Evolutionary conservation across 345 rosid species (phyloP), one percentile per base, ranked within the genome.

Genomic region (Salix dunnii): DNA sequence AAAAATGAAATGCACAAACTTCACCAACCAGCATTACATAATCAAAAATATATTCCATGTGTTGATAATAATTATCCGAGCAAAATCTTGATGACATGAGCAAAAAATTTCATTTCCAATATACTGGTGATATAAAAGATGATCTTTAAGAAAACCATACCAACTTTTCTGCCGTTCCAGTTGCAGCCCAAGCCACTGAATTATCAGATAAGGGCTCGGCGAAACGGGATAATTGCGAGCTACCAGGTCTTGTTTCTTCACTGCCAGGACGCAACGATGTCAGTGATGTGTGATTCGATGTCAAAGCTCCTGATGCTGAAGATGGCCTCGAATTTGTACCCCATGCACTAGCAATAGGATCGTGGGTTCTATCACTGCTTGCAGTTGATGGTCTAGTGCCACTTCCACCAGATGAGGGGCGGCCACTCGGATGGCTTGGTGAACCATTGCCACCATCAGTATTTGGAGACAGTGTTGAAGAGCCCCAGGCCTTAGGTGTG

Each of bases 161-260:
- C 97, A 84, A 81, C 74, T 86, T 90, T 78, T 89, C 97, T 25
- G 84, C 81, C 3, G 81, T 82, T 70, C 86, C 90, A 78, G 78
- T 74, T 51, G 84, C 83, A 78, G 82, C 80, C 94, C 93, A 87
- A 42, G 89, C 82, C 63, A 81, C 90, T 77, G 97, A 83, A 83
- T 79, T 89, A 74, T 96, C 97, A 75, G 95, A 69, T 60, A 82
- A 73, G 46, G 88, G 75, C 81, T 96, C 99, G 51, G 99, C 97
- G 84, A 96, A 96, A 64, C 99, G 95, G n/a, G 99, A 96, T 78
- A 96, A 85, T 65, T 91, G 98, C 66, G 99, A 92, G 86, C 98
- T 96, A 81, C 97, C 91, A 77, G 98, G 98, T 78, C 98, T 94
- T 83, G 99, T 92, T 77, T 96, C 99, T 13, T 98, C 99, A 87